Evolutionary conservation across 768 basidiomycete genomes (phyloP), one percentile per base, ranked within the genome.

Genomic region (Guyanaporus albipodus): DNA sequence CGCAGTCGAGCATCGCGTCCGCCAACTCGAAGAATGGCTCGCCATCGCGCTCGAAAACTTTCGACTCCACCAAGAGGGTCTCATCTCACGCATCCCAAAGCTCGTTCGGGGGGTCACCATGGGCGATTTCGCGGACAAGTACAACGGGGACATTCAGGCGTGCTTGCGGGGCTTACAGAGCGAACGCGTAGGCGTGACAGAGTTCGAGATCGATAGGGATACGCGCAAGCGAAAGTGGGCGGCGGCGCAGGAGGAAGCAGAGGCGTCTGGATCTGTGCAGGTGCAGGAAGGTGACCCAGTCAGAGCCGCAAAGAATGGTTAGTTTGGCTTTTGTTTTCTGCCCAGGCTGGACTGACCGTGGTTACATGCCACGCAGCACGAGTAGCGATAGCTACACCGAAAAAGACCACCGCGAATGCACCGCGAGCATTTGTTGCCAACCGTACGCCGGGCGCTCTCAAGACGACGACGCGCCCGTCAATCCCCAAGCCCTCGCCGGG

Each of bases 211-310:
- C 42, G 83, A 87, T 53, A 75, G 77, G 54, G 79, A 73, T 44
- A 80, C 82, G 46, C 74, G 83, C 49, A 91, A 90, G 63, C 70
- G 88, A 54, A 89, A 89, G 63, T 87, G 85, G 85, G 76, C 81
- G 4, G 83, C 78, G 15, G 75, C 78, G 41, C 67, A 70, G 55
- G 82, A 84, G 57, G 78, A 81, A 38, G 71, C 66, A 9, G 76
- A 74, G 22, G 63, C 64, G 24, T 72, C 72, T 38, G 68, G 68
- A 27, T 64, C 70, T 0, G 56, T 44, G n/a, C 15, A 39, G 2
- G 51, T 17, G 1, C 36, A 50, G 6, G 40, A 41, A 12, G 54
- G 27, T 1, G 71, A 63, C 3, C 50, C 44, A 10, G 34, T 23
- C 9, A 76, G 80, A 55, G 74, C 76, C 0, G 29, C 69, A 29